Conservation (phyloP, 208 protist species). For the Leishmania arabica region DNA sequence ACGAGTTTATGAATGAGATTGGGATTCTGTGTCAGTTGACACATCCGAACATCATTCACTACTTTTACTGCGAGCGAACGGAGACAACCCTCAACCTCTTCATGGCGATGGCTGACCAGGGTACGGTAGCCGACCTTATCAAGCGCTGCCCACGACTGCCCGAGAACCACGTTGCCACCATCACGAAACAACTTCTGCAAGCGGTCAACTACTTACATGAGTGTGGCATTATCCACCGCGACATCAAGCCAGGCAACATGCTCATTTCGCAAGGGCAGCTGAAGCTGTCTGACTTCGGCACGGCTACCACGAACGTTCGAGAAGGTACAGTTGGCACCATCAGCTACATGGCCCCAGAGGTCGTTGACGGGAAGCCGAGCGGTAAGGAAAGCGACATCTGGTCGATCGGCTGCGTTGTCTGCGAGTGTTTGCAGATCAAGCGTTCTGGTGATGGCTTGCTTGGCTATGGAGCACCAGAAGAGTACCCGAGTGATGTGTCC, state of each 20-base stretch:
- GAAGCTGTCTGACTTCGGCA: slow-evolving; percentile 86
- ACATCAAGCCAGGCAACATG: slow-evolving; percentile 90
- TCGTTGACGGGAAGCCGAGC: slow-evolving; percentile 53
- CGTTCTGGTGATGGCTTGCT: slow-evolving; percentile 42
- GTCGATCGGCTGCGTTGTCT: slow-evolving; percentile 65
- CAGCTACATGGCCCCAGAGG: slow-evolving; percentile 63
- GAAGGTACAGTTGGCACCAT: slow-evolving; percentile 67
- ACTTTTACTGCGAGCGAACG: slow-evolving; percentile 78
- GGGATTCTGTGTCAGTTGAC: slow-evolving; percentile 64
- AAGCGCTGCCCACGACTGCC: slow-evolving; percentile 45
- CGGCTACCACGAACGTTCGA: slow-evolving; percentile 47
- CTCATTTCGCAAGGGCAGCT: slow-evolving; percentile 68
- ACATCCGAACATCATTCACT: slow-evolving; percentile 86
- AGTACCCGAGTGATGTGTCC: slow-evolving; percentile 49
- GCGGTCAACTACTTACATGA: slow-evolving; percentile 79
- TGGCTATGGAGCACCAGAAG: slow-evolving; percentile 50
- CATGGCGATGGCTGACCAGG: slow-evolving; percentile 75
- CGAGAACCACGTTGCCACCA: slow-evolving; percentile 47
- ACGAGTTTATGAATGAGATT: slow-evolving; percentile 79
- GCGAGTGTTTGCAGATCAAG: slow-evolving; percentile 52
- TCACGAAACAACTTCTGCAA: slow-evolving; percentile 71
- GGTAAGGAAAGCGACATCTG: slow-evolving; percentile 72
- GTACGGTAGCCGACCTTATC: slow-evolving; percentile 60
- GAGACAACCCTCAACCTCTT: slow-evolving; percentile 73
- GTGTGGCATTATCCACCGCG: slow-evolving; percentile 79